A percentile compares a stretch with the other conserved stretches of the same genome.
Conservation (phyloP, 2,329 filamentous ascomycete genomes). For the Aspergillus carbonarius region DNA sequence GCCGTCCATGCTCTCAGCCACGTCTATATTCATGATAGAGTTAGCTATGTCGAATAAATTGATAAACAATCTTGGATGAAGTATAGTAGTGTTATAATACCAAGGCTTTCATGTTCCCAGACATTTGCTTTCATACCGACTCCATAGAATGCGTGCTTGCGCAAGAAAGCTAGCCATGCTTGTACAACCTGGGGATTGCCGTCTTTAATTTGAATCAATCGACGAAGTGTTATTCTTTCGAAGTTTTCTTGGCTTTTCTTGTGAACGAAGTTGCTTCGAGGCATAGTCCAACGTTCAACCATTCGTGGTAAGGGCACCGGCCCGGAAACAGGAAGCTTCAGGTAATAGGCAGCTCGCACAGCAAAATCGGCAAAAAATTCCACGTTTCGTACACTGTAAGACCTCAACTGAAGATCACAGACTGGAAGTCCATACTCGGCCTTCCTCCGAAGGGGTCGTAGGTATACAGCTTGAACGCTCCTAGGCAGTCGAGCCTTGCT, state of each 20-base stretch:
- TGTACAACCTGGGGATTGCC: constrained; percentile 86
- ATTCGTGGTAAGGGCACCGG: constrained; percentile 83
- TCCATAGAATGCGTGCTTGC: constrained; percentile 92
- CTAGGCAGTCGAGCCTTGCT: constrained; percentile 64
- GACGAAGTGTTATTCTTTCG: constrained; percentile 80
- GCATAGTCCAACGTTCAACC: constrained; percentile 92
- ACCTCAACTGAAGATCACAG: constrained; percentile 89
- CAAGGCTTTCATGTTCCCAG: constrained; percentile 78
- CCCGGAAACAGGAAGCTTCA: constrained; percentile 80
- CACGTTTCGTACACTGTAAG: constrained; percentile 84
- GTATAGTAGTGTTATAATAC: constrained; percentile 45
- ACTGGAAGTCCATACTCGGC: constrained; percentile 75
- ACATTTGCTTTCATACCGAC: constrained; percentile 99
- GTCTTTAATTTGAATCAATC: constrained; percentile 89
- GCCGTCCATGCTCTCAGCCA: constrained; percentile 42
- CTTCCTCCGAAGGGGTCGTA: constrained; percentile 75
- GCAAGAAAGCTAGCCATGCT: constrained; percentile 86
- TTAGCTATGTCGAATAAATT: not conserved
- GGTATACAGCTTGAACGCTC: constrained; percentile 79
- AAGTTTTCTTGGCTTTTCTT: constrained; percentile 99
- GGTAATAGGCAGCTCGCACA: constrained; percentile 89
- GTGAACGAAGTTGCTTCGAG: constrained; percentile 83
- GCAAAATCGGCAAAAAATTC: constrained; percentile 96
- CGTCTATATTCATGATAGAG: constrained; percentile 29
- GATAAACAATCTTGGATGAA: not conserved